A percentile compares a stretch with the other conserved stretches of the same genome.
Conservation (phyloP, 106 monocot genomes). For the Iris macrosiphon region DNA sequence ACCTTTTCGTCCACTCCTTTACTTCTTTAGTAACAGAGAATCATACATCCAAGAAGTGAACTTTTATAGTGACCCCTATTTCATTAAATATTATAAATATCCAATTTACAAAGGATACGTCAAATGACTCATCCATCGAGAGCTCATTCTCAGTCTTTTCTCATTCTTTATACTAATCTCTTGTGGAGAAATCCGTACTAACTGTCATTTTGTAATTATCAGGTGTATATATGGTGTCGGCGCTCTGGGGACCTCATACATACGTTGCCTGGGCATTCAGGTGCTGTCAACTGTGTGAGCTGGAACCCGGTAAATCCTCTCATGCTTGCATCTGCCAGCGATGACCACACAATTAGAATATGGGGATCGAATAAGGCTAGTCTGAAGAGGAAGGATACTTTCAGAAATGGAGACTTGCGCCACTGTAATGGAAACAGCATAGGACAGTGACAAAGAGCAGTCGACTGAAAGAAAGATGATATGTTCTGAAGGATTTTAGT, state of each 20-base stretch:
- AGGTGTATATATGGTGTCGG: constrained; percentile 56
- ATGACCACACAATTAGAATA: constrained; percentile 37
- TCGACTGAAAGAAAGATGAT: no score
- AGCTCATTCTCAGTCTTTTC: background rate
- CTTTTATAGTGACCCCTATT: no score
- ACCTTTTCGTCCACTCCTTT: no score
- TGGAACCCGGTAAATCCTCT: constrained; percentile 46
- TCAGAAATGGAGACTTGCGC: constrained; percentile 12
- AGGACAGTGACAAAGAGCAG: constrained; percentile 8
- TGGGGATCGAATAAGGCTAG: constrained; percentile 27
- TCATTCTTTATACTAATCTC: no score
- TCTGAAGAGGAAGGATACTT: constrained; percentile 14
- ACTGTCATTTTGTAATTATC: background rate
- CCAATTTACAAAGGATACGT: no score
- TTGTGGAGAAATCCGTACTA: no score
- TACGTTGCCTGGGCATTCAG: constrained; percentile 33
- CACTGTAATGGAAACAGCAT: constrained; percentile 30
- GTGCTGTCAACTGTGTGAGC: constrained; percentile 47
- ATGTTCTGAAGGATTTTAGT: no score
- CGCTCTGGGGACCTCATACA: constrained; percentile 23
- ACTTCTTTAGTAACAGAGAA: no score
- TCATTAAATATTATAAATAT: no score
- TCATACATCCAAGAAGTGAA: no score
- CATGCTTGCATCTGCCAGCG: constrained; percentile 54
- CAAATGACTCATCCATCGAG: no score